These are phyloP conservation scores for Hippophae tibetana DNA, from an alignment of 306 rosid genomes.

Conservation along the genomic window DNA sequence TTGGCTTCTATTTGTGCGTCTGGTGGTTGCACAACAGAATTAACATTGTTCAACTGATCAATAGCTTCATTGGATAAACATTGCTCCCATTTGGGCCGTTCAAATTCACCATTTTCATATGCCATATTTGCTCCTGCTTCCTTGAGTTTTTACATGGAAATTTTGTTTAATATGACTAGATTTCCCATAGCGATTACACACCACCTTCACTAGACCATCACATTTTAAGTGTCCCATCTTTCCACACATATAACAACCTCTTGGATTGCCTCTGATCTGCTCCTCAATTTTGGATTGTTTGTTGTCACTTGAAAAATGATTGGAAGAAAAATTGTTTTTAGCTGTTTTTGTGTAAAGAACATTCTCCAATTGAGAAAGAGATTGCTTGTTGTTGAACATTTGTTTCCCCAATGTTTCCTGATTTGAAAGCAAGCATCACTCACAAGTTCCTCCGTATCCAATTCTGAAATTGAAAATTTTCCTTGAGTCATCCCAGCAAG, in stretches of 20 bases:
- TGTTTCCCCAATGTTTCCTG: conserved; percentile 12
- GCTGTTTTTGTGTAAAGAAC: conserved; percentile 1
- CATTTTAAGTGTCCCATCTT: no score
- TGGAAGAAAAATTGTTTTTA: not conserved
- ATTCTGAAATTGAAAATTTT: not conserved
- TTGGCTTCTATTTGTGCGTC: no score
- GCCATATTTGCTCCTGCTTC: not conserved
- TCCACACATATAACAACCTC: not conserved
- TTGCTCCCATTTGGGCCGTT: not conserved
- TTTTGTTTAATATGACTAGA: conserved; percentile 1
- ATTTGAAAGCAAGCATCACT: conserved; percentile 7
- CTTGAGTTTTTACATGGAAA: not conserved
- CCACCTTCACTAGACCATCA: no score
- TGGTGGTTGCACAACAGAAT: no score
- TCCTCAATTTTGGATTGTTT: not conserved
- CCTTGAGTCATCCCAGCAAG: not conserved
- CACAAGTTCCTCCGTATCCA: conserved; percentile 2
- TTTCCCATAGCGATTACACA: no score
- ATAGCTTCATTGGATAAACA: not conserved
- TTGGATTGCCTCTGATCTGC: not conserved
- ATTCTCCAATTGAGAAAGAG: not conserved
- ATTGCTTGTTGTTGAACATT: conserved; percentile 3
- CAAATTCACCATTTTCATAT: not conserved
- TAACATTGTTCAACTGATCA: no score
- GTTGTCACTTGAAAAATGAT: not conserved